A percentile compares a stretch with the other conserved stretches of the same genome.
These are phyloP conservation scores for Gossypium australe DNA, from an alignment of 345 rosid genomes.

Conservation along the genomic window DNA sequence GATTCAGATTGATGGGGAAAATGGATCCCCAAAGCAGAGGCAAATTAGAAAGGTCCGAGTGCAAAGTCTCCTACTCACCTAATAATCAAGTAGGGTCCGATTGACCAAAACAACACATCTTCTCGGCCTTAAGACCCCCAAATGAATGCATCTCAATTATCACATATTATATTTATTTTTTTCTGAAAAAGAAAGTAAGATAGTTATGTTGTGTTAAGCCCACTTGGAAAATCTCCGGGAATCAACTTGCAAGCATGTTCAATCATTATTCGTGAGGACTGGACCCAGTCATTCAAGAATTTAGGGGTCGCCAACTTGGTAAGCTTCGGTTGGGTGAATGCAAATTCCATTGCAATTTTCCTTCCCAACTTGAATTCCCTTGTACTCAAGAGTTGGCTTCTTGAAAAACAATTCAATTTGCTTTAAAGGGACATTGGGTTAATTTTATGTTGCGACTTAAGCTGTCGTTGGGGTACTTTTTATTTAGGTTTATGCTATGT, in stretches of 20 bases:
- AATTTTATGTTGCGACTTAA: too few species aligned
- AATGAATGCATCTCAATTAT: background rate
- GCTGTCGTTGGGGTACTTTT: too few species aligned
- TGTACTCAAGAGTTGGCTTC: background rate
- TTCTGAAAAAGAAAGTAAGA: background rate
- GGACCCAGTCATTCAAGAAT: background rate
- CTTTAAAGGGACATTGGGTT: too few species aligned
- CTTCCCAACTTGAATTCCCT: background rate
- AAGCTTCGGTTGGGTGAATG: background rate
- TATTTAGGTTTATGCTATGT: too few species aligned
- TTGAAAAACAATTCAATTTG: background rate
- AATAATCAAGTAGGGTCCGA: background rate
- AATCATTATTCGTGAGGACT: background rate
- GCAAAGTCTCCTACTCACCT: constrained; percentile 2
- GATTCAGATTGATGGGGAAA: background rate
- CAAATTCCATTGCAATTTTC: background rate
- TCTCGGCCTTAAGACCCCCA: background rate
- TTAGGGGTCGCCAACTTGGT: background rate
- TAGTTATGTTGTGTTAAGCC: background rate
- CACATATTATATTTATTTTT: background rate
- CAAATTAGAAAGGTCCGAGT: background rate
- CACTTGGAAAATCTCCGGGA: background rate
- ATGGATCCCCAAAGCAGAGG: background rate
- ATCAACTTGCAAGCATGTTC: constrained; percentile 1
- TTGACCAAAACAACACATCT: background rate